A percentile compares a stretch with the other conserved stretches of the same genome.
phyloP scores from a whole-genome alignment of 2,329 filamentous ascomycete genomes.

The Alternaria panax region DNA sequence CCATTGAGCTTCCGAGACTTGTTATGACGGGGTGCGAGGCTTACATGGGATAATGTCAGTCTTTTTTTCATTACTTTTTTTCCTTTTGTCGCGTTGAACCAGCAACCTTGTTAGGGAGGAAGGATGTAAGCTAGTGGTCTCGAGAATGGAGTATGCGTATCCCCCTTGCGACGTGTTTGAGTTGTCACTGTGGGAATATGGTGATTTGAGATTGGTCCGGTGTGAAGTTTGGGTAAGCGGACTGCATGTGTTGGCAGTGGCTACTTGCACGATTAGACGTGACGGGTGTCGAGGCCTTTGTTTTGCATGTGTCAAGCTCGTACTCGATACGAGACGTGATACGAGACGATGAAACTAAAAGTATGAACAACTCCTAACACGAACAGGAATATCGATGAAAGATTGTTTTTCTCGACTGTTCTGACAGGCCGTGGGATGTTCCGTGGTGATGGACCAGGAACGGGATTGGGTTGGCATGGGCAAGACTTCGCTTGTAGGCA shows the following conservation, averaged over 20 bases:
- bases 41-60: constrained; percentile 35
- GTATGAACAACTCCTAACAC: background rate
- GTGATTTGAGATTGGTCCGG: background rate
- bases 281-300: constrained; percentile 1
- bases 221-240: background rate
- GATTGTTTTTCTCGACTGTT: background rate
- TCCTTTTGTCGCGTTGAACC: constrained; percentile 31
- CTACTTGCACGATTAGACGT: background rate
- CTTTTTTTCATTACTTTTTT: constrained; percentile 28
- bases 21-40: constrained; percentile 16
- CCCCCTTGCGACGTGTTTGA: constrained; percentile 5
- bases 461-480: background rate
- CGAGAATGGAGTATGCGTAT: constrained; percentile 24
- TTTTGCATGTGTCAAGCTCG: background rate
- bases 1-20: constrained; percentile 20
- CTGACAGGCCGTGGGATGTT: background rate
- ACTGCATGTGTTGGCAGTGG: background rate
- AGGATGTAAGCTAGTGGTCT: constrained; percentile 35
- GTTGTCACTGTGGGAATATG: background rate
- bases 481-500: constrained; percentile 5
- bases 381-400: background rate
- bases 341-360: background rate
- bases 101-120: constrained; percentile 28
- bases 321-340: background rate
- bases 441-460: background rate